These are phyloP conservation scores for Sungouiozyma ichnusensis DNA, from an alignment of 805 yeast genomes.

Conservation along the genomic window DNA sequence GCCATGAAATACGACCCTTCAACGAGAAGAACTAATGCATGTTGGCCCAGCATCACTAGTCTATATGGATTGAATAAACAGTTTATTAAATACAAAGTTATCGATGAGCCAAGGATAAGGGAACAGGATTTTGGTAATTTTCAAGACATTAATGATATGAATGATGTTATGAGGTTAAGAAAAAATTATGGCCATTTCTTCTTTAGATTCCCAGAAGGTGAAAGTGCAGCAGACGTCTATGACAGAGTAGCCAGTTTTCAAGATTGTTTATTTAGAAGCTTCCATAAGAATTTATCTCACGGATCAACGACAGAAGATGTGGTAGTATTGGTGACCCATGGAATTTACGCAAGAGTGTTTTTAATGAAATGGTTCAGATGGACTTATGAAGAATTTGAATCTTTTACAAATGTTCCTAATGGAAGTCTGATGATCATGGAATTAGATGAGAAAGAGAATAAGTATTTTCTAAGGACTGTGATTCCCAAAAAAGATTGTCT, in stretches of 20 bases:
- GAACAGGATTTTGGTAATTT: slow-evolving; percentile 94
- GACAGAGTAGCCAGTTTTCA: slow-evolving; percentile 84
- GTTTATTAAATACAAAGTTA: slow-evolving; percentile 39
- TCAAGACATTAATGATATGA: slow-evolving; percentile 68
- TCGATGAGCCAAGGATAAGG: slow-evolving; percentile 84
- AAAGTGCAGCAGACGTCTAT: slow-evolving; percentile 90
- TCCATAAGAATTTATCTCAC: slow-evolving; percentile 37
- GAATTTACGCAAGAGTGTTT: slow-evolving; percentile 90
- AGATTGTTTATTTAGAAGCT: slow-evolving; percentile 74
- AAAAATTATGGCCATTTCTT: slow-evolving; percentile 82
- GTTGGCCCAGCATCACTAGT: slow-evolving; percentile 13
- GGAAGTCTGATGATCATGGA: slow-evolving; percentile 77
- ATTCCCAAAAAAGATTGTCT: slow-evolving; percentile 31
- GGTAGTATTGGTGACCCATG: slow-evolving; percentile 82
- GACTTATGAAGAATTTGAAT: slow-evolving; percentile 81
- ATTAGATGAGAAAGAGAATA: slow-evolving; percentile 35
- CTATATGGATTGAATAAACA: slow-evolving; percentile 4
- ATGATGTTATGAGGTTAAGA: slow-evolving; percentile 68
- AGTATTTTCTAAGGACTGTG: slow-evolving; percentile 48
- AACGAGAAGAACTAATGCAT: slow-evolving; percentile 15
- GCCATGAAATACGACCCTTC: slow-evolving; percentile 15
- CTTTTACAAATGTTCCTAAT: slow-evolving; percentile 69
- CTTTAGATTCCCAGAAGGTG: slow-evolving; percentile 85
- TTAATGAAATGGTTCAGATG: slow-evolving; percentile 90
- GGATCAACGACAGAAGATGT: slow-evolving; percentile 47